phyloP scores from a whole-genome alignment of 371 early-diverging fungal genomes.

The Batrachochytrium dendrobatidis region DNA sequence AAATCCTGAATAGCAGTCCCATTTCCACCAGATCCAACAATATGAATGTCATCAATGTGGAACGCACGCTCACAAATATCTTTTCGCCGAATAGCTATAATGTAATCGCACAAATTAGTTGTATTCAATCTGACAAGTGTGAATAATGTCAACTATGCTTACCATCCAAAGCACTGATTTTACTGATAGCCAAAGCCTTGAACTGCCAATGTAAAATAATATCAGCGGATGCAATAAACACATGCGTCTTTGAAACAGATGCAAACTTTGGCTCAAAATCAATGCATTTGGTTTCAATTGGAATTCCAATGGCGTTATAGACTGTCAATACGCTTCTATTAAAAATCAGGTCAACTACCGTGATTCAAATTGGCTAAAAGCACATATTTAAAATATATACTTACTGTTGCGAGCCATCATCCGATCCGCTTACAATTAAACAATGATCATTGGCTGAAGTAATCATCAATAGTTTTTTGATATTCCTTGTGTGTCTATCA shows the following conservation, averaged over 20 bases:
- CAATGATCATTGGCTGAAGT: constrained; percentile 32
- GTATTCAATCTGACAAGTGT: not conserved
- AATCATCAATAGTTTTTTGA: constrained; percentile 26
- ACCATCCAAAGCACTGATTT: constrained; percentile 32
- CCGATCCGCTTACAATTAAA: constrained; percentile 32
- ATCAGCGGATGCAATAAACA: constrained; percentile 30
- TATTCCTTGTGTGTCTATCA: constrained; percentile 24
- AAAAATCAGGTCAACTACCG: no score
- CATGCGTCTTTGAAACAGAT: constrained; percentile 24
- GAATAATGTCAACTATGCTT: constrained; percentile 8
- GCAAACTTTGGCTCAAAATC: constrained; percentile 37
- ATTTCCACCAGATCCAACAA: constrained; percentile 13
- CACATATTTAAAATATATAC: no score
- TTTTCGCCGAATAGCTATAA: constrained; percentile 22
- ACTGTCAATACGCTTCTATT: constrained; percentile 32
- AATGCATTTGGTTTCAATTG: constrained; percentile 35
- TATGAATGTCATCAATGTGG: constrained; percentile 35
- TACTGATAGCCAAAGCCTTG: constrained; percentile 15
- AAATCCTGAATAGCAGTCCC: constrained; percentile 16
- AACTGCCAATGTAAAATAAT: constrained; percentile 38
- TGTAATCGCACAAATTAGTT: not conserved
- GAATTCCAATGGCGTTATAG: constrained; percentile 39
- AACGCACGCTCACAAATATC: constrained; percentile 33
- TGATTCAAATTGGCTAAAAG: not conserved
- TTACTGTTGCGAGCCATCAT: constrained; percentile 14